These are phyloP conservation scores for Croton setiger DNA, from an alignment of 441 rosid species.

Conservation along the genomic window DNA sequence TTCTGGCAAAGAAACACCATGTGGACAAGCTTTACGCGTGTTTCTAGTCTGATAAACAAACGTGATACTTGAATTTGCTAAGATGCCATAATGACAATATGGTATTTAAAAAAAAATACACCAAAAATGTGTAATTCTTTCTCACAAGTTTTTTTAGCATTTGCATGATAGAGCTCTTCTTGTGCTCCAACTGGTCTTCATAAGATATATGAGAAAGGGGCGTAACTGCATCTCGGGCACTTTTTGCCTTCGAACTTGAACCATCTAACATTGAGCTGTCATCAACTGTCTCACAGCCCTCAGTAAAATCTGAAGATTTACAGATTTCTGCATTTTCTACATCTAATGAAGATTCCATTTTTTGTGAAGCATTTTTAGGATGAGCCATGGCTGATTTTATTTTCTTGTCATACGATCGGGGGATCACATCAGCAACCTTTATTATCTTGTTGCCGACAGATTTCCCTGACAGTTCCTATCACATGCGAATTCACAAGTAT, in stretches of 20 bases:
- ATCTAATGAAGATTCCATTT: slow-evolving; percentile 25
- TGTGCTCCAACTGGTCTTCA: slow-evolving; percentile 64
- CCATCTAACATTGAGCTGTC: slow-evolving; percentile 27
- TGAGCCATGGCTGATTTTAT: slow-evolving; percentile 38
- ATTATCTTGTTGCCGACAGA: slow-evolving; percentile 52
- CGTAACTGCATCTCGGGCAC: slow-evolving; percentile 82
- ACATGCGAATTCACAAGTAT: slow-evolving; percentile 21
- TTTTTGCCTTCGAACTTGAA: slow-evolving; percentile 37
- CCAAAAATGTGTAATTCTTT: slow-evolving; percentile 5
- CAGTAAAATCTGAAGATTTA: slow-evolving; percentile 24
- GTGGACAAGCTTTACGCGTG: slow-evolving; percentile 85
- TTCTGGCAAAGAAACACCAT: slow-evolving; percentile 72
- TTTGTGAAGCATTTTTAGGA: slow-evolving; percentile 12
- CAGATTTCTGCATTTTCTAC: slow-evolving; percentile 27
- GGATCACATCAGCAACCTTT: slow-evolving; percentile 73
- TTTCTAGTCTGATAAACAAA: slow-evolving; percentile 66
- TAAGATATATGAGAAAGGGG: slow-evolving; percentile 71
- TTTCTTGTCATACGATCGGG: slow-evolving; percentile 57
- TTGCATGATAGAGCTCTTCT: slow-evolving; percentile 52
- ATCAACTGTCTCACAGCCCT: slow-evolving; percentile 30
- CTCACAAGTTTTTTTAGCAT: slow-evolving; percentile 72
- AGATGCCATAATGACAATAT: slow-evolving; percentile 14
- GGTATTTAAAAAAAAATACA: background rate
- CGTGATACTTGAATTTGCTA: slow-evolving; percentile 23
- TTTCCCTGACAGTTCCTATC: slow-evolving; percentile 70